These are phyloP conservation scores for Alternaria arbusti DNA, from an alignment of 2,329 filamentous ascomycete species.

Conservation along the genomic window DNA sequence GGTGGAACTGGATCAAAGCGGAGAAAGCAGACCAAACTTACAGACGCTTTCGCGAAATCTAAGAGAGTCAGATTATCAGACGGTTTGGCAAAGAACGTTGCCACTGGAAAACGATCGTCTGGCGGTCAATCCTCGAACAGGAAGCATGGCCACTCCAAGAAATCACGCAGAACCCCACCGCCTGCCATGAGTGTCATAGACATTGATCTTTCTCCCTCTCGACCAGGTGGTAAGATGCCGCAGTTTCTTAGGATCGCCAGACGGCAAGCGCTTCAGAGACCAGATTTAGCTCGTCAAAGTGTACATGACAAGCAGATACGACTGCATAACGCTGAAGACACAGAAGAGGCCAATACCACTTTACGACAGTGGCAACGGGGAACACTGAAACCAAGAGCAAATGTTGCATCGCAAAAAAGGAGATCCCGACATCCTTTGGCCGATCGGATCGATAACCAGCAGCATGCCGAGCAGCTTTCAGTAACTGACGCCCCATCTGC, in stretches of 20 bases:
- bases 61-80: constrained; percentile 22
- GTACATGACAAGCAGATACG: constrained; percentile 60
- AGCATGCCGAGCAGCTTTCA: constrained; percentile 4
- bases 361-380: constrained; percentile 61
- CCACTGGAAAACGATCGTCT: background rate
- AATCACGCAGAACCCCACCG: constrained; percentile 17
- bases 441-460: constrained; percentile 28
- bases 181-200: constrained; percentile 60
- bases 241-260: constrained; percentile 64
- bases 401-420: background rate
- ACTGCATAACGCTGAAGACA: constrained; percentile 60
- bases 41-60: constrained; percentile 38
- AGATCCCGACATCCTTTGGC: constrained; percentile 21
- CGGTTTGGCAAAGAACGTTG: background rate
- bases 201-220: constrained; percentile 45
- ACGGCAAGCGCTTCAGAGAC: constrained; percentile 57
- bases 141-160: constrained; percentile 17
- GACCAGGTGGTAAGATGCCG: constrained; percentile 48
- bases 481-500: background rate
- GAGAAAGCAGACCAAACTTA: constrained; percentile 49
- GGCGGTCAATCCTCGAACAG: background rate
- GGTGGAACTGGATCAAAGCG: constrained; percentile 27
- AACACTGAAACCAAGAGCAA: constrained; percentile 28
- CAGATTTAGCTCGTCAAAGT: constrained; percentile 59
- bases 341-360: constrained; percentile 59